Percentiles rank a stretch among this genome's conserved stretches.
phyloP scores from a whole-genome alignment of 208 protist genomes.

The Borovskyia barvae region DNA sequence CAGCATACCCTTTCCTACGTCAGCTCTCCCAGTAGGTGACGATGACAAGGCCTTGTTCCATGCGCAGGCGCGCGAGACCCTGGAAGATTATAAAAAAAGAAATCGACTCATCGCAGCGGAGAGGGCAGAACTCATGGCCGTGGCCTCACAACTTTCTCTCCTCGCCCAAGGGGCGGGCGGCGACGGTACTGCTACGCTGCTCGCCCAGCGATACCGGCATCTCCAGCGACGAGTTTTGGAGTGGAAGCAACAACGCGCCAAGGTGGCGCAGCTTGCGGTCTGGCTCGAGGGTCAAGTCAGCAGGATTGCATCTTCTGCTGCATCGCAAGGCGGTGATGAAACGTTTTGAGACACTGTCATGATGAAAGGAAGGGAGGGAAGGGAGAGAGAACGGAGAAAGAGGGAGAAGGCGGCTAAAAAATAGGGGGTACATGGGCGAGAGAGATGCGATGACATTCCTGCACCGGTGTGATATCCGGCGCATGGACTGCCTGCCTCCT shows the following conservation, averaged over 20 bases:
- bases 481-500: too few relatives aligned
- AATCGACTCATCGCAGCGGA: constrained; percentile 11
- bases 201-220: constrained; percentile 20
- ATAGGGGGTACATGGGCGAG: too few relatives aligned
- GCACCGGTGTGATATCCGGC: too few relatives aligned
- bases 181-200: constrained; percentile 4
- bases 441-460: too few relatives aligned
- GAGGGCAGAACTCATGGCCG: constrained; percentile 19
- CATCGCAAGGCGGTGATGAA: not conserved
- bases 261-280: constrained; percentile 32
- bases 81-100: constrained; percentile 13
- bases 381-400: not conserved
- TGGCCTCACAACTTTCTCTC: constrained; percentile 19
- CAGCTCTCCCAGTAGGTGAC: too few relatives aligned
- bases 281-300: constrained; percentile 11
- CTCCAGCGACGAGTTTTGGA: constrained; percentile 29
- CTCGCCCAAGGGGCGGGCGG: not conserved
- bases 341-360: too few relatives aligned
- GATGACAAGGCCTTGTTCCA: too few relatives aligned
- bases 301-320: not conserved
- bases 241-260: constrained; percentile 31
- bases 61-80: not conserved
- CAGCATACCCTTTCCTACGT: too few relatives aligned
- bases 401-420: too few relatives aligned
- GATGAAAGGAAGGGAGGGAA: too few relatives aligned